Conservation (phyloP, 2,329 filamentous ascomycete genomes). For the Fusarium sp. region DNA sequence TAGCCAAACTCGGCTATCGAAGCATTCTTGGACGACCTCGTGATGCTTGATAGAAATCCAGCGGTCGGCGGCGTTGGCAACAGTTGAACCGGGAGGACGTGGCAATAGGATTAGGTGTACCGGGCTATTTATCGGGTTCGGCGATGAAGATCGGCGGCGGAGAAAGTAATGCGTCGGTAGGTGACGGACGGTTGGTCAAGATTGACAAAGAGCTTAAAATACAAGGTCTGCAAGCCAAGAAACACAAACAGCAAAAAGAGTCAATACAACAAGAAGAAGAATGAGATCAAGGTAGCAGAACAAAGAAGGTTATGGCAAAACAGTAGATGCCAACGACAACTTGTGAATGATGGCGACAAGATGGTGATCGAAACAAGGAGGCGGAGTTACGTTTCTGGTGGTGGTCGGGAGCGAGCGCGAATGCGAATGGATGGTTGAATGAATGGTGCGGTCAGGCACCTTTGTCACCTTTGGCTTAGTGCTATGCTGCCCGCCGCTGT, state of each 20-base stretch:
- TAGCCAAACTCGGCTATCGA: constrained; percentile 29
- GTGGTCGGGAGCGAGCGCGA: constrained; percentile 29
- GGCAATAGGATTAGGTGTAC: constrained; percentile 17
- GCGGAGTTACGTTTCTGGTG: constrained; percentile 4
- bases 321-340: constrained; percentile 5
- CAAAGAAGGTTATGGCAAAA: constrained; percentile 8
- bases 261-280: constrained; percentile 14
- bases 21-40: constrained; percentile 36
- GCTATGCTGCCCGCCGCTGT: constrained; percentile 1
- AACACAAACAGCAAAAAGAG: constrained; percentile 2
- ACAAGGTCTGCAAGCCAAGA: constrained; percentile 16
- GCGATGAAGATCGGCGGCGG: constrained; percentile 25
- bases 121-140: constrained; percentile 24
- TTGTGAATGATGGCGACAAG: constrained; percentile 15
- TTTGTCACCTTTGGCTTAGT: constrained; percentile 25
- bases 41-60: background rate
- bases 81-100: constrained; percentile 7
- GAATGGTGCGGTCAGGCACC: constrained; percentile 41
- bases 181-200: constrained; percentile 16
- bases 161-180: constrained; percentile 6
- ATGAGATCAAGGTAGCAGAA: constrained; percentile 21
- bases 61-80: constrained; percentile 5
- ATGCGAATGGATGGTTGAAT: background rate
- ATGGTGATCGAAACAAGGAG: constrained; percentile 34
- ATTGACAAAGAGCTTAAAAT: constrained; percentile 25